Conservation (phyloP, 352 stramenopile species). For the Pythium rishiriense region DNA sequence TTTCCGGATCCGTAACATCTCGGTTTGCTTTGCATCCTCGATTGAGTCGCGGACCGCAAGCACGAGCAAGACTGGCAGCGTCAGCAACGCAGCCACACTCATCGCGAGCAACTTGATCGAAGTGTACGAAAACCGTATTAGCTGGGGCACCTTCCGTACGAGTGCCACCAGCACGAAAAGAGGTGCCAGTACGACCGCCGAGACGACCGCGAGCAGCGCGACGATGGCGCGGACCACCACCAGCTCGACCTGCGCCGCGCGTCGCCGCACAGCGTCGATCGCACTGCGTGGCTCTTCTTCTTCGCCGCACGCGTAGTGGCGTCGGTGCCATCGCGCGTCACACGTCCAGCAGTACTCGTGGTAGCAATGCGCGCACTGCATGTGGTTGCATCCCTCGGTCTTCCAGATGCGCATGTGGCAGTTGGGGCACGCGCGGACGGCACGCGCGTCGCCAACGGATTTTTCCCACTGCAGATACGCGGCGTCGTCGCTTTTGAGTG, state of each 20-base stretch:
- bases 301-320: slow-evolving; percentile 4
- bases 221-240: background rate
- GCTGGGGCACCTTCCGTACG: background rate
- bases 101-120: background rate
- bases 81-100: background rate
- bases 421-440: slow-evolving; percentile 55
- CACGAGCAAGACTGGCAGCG: slow-evolving; percentile 1
- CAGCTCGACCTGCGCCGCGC: slow-evolving; percentile 3
- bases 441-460: slow-evolving; percentile 53
- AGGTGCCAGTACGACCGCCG: background rate
- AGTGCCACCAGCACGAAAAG: slow-evolving; percentile 1
- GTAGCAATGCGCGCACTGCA: slow-evolving; percentile 55
- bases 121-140: background rate
- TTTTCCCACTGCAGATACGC: slow-evolving; percentile 59
- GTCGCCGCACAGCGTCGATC: background rate
- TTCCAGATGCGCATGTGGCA: slow-evolving; percentile 74
- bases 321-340: background rate
- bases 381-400: slow-evolving; percentile 67
- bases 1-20: no score
- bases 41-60: background rate
- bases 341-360: slow-evolving; percentile 36
- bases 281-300: slow-evolving; percentile 1
- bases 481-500: slow-evolving; percentile 30
- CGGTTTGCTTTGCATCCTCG: background rate
- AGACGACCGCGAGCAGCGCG: background rate